These are phyloP conservation scores for Solanum okadae DNA, from an alignment of 257 asterid species.

Conservation along the genomic window DNA sequence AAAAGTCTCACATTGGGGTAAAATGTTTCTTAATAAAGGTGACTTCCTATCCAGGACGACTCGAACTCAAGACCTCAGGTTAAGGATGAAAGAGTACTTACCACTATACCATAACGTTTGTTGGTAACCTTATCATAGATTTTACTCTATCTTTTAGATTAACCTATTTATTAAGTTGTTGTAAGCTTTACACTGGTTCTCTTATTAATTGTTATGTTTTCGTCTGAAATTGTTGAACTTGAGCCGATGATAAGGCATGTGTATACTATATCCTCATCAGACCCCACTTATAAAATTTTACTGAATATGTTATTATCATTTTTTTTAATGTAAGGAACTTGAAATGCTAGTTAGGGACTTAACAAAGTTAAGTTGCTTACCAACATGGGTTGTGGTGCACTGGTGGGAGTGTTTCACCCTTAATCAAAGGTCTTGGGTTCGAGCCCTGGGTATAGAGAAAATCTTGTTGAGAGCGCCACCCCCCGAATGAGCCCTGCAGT, in stretches of 20 bases:
- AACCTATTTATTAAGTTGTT: background rate
- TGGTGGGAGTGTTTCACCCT: too few relatives aligned
- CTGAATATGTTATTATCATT: too few relatives aligned
- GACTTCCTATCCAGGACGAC: background rate
- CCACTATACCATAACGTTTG: accelerated
- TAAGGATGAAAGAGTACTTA: background rate
- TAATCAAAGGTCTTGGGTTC: too few relatives aligned
- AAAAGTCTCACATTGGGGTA: background rate
- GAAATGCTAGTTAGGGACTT: background rate
- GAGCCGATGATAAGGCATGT: background rate
- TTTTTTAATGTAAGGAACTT: background rate
- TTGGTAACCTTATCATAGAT: background rate
- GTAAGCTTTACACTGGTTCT: background rate
- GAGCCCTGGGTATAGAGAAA: too few relatives aligned
- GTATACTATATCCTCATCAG: too few relatives aligned
- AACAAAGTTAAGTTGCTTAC: background rate
- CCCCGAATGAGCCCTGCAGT: too few relatives aligned
- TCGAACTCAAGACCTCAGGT: background rate
- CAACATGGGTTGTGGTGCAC: too few relatives aligned
- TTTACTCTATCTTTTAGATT: background rate
- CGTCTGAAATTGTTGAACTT: too few relatives aligned
- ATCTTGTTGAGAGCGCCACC: too few relatives aligned
- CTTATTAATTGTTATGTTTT: background rate
- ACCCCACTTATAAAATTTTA: background rate
- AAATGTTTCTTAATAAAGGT: background rate